A percentile compares a stretch with the other conserved stretches of the same genome.
Evolutionary conservation across 2,329 filamentous ascomycete genomes (phyloP).

Genomic region (Coniochaeta sp.): DNA sequence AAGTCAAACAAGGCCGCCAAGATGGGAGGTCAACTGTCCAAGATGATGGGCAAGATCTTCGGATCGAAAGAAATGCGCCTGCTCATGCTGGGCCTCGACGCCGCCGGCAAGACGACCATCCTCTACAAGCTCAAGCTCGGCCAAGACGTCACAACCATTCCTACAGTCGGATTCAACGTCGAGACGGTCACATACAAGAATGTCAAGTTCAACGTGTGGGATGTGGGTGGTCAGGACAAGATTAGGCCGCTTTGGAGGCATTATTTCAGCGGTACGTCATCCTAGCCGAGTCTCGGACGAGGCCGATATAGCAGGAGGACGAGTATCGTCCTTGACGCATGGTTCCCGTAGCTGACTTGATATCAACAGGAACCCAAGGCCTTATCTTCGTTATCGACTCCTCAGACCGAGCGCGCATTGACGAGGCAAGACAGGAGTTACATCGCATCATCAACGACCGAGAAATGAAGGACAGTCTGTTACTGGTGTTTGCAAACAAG

Average conservation of each 20-base stretch:
- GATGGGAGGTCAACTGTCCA: constrained; percentile 92
- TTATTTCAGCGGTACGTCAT: constrained; percentile 69
- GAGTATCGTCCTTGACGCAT: background rate
- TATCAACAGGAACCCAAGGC: constrained; percentile 72
- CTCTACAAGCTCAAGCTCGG: constrained; percentile 98
- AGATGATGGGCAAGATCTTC: constrained; percentile 98
- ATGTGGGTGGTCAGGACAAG: constrained; percentile 98
- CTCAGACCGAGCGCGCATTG: constrained; percentile 82
- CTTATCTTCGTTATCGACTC: constrained; percentile 98
- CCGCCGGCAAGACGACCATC: constrained; percentile 97
- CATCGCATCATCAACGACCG: constrained; percentile 97
- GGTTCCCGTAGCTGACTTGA: background rate
- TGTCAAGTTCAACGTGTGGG: constrained; percentile 99
- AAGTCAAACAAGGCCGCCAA: constrained; percentile 24
- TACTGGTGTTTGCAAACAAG: constrained; percentile 98
- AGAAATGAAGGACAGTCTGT: constrained; percentile 91
- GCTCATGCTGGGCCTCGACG: constrained; percentile 95
- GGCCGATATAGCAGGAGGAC: background rate
- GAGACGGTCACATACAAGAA: constrained; percentile 99
- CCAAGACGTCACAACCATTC: constrained; percentile 88
- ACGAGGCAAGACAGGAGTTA: constrained; percentile 86
- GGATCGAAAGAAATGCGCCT: constrained; percentile 99
- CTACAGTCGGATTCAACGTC: constrained; percentile 98
- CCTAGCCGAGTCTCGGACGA: background rate
- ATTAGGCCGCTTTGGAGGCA: constrained; percentile 95